These are phyloP conservation scores for Yarrowia yakushimensis DNA, from an alignment of 805 yeast species.

Conservation along the genomic window DNA sequence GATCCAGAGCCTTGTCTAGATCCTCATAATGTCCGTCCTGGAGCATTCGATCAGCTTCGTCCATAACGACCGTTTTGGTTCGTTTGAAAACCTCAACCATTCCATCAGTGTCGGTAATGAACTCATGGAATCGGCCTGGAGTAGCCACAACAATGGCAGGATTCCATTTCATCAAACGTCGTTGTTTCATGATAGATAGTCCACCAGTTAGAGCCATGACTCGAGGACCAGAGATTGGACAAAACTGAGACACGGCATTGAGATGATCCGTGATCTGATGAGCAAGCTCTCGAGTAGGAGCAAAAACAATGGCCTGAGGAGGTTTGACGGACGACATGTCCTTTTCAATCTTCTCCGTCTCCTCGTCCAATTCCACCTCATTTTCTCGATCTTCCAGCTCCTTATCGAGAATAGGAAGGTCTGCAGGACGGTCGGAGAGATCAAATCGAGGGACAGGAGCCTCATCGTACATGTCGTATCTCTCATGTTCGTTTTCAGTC, in stretches of 20 bases:
- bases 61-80: conserved; percentile 61
- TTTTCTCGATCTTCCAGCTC: conserved; percentile 28
- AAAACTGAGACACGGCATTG: conserved; percentile 45
- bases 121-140: conserved; percentile 87
- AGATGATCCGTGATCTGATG: conserved; percentile 88
- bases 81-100: conserved; percentile 43
- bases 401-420: conserved; percentile 40
- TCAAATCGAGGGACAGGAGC: background rate
- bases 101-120: conserved; percentile 44
- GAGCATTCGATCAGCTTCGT: conserved; percentile 92
- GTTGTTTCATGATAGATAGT: conserved; percentile 87
- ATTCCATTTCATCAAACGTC: conserved; percentile 61
- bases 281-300: conserved; percentile 96
- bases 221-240: conserved; percentile 52
- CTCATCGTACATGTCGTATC: background rate
- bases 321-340: conserved; percentile 30
- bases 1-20: conserved; percentile 71
- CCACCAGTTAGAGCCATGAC: conserved; percentile 91
- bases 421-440: conserved; percentile 43
- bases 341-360: conserved; percentile 5
- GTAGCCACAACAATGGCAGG: conserved; percentile 88
- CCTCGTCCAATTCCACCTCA: conserved; percentile 24
- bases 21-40: conserved; percentile 98
- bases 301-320: conserved; percentile 77
- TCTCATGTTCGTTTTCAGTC: background rate